These are phyloP conservation scores for Babesia ovis DNA, from an alignment of 169 alveolate species.

Conservation along the genomic window DNA sequence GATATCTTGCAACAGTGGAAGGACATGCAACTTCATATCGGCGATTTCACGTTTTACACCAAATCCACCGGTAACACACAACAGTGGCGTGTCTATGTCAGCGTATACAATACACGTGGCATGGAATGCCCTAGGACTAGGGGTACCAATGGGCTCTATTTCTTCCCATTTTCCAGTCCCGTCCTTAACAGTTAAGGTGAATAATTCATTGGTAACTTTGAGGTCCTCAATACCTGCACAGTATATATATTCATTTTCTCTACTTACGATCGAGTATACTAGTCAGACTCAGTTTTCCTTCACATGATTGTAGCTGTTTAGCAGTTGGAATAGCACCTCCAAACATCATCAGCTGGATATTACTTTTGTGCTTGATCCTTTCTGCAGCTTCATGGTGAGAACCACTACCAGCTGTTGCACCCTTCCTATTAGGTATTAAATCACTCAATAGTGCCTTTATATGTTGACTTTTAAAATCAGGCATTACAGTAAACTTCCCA, in stretches of 20 bases:
- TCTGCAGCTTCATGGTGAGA: not conserved
- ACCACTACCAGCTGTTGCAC: not conserved
- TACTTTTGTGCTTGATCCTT: not conserved
- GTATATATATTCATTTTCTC: not conserved
- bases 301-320: slow-evolving; percentile 5
- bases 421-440: not conserved
- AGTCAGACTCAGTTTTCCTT: not conserved
- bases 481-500: not conserved
- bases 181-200: not conserved
- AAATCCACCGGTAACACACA: slow-evolving; percentile 56
- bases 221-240: slow-evolving; percentile 28
- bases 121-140: slow-evolving; percentile 66
- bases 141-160: slow-evolving; percentile 18
- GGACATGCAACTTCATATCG: slow-evolving; percentile 38
- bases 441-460: not conserved
- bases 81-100: slow-evolving; percentile 42
- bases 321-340: slow-evolving; percentile 25
- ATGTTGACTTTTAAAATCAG: slow-evolving; percentile 1
- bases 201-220: slow-evolving; percentile 38
- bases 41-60: slow-evolving; percentile 7
- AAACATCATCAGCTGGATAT: not conserved
- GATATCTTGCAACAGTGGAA: slow-evolving; percentile 7
- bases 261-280: slow-evolving; percentile 11
- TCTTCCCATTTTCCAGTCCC: slow-evolving; percentile 18
- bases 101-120: slow-evolving; percentile 56